These are phyloP conservation scores for Trematosphaeria pertusa DNA, from an alignment of 2,329 filamentous ascomycete species.

Conservation along the genomic window DNA sequence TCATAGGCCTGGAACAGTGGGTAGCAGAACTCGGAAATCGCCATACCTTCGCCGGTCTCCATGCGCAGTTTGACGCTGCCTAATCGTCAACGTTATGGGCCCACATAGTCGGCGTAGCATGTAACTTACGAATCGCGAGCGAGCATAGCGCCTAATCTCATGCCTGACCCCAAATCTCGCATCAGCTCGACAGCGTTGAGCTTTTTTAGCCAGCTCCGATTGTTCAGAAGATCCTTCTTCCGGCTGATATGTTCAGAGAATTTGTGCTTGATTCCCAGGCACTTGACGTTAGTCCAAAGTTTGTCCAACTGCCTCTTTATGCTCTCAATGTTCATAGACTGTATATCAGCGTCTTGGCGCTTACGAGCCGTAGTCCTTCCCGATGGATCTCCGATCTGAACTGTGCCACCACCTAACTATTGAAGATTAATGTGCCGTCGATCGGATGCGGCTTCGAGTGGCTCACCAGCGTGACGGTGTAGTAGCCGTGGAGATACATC, in stretches of 20 bases:
- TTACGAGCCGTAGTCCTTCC: conserved; percentile 70
- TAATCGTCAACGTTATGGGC: conserved; percentile 22
- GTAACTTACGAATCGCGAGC: conserved; percentile 79
- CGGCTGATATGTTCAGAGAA: conserved; percentile 70
- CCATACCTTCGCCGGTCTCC: conserved; percentile 89
- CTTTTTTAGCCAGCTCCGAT: conserved; percentile 81
- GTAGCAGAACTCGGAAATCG: conserved; percentile 90
- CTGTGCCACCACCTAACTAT: conserved; percentile 74
- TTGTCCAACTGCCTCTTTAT: conserved; percentile 74
- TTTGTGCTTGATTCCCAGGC: conserved; percentile 69
- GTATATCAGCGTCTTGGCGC: conserved; percentile 58
- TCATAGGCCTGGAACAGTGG: conserved; percentile 95
- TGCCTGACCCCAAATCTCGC: conserved; percentile 72
- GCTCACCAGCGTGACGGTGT: conserved; percentile 66
- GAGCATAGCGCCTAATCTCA: conserved; percentile 86
- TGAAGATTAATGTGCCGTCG: conserved; percentile 30
- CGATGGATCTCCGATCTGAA: conserved; percentile 79
- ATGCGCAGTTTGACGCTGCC: conserved; percentile 79
- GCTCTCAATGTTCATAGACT: conserved; percentile 69
- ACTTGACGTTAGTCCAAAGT: conserved; percentile 77
- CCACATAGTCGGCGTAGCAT: background rate
- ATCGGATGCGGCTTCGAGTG: conserved; percentile 10
- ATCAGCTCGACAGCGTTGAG: conserved; percentile 77
- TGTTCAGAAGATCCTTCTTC: conserved; percentile 75
- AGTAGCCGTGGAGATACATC: conserved; percentile 79